Percentiles rank a stretch among this genome's conserved stretches.
Conservation (phyloP, 257 asterid species). For the Primulina eburnea region DNA sequence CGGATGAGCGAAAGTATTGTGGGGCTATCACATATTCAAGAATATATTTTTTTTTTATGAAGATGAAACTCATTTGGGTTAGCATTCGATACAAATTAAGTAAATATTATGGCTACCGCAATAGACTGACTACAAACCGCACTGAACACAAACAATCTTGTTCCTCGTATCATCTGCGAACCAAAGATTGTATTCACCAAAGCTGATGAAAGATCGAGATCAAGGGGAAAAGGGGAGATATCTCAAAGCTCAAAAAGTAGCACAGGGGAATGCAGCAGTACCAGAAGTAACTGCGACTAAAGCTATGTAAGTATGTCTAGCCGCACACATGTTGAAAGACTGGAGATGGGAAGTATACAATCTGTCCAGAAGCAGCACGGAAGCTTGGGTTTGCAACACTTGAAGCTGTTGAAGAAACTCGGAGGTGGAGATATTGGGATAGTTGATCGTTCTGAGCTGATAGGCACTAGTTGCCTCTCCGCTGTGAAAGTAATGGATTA, state of each 20-base stretch:
- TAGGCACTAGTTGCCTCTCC: slow-evolving; percentile 65
- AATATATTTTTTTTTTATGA: no score
- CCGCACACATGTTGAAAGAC: slow-evolving; percentile 76
- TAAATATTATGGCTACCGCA: no score
- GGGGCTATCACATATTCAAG: no score
- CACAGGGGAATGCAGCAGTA: slow-evolving; percentile 71
- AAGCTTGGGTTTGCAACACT: slow-evolving; percentile 54
- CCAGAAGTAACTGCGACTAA: slow-evolving; percentile 72
- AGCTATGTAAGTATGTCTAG: slow-evolving; percentile 62
- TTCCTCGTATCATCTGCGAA: slow-evolving; percentile 27
- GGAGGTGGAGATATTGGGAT: slow-evolving; percentile 89
- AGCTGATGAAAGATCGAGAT: slow-evolving; percentile 48
- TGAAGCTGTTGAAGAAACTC: slow-evolving; percentile 68
- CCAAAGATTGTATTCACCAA: slow-evolving; percentile 36
- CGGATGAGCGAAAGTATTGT: no score
- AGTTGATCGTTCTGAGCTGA: slow-evolving; percentile 75
- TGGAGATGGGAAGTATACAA: slow-evolving; percentile 86
- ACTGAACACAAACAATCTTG: background rate
- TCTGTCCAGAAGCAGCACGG: slow-evolving; percentile 57
- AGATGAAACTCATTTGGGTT: no score
- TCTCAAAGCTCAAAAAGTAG: slow-evolving; percentile 84
- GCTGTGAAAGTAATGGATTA: slow-evolving; percentile 86
- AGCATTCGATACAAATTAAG: no score
- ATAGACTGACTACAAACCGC: no score
- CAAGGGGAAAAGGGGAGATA: slow-evolving; percentile 60